phyloP scores from a whole-genome alignment of 345 rosid genomes.

The Pugionium cornutum region DNA sequence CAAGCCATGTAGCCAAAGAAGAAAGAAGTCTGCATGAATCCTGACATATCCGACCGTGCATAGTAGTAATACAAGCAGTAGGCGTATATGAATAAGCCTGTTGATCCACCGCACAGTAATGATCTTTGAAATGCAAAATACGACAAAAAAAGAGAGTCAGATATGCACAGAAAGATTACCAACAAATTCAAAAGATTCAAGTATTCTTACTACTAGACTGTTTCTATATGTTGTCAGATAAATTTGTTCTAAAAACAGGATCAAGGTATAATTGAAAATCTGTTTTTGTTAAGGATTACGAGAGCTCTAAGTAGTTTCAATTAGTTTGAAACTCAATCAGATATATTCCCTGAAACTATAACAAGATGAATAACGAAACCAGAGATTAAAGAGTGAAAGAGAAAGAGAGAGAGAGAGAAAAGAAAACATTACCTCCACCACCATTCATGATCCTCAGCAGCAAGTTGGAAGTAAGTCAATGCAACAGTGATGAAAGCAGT shows the following conservation, averaged over 20 bases:
- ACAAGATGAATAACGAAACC: constrained; percentile 4
- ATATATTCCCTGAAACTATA: neutral
- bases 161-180: neutral
- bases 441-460: constrained; percentile 65
- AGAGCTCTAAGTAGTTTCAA: neutral
- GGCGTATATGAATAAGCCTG: constrained; percentile 47
- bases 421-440: constrained; percentile 58
- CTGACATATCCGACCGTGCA: constrained; percentile 50
- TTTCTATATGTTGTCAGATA: neutral
- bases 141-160: constrained; percentile 11
- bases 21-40: constrained; percentile 56
- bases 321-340: neutral
- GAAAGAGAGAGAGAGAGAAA: neutral
- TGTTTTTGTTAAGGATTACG: neutral
- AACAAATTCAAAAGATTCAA: neutral
- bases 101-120: constrained; percentile 54
- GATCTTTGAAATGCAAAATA: constrained; percentile 37
- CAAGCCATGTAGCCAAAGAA: constrained; percentile 63
- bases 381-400: neutral
- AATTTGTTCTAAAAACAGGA: too few species aligned
- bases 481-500: constrained; percentile 65
- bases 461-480: constrained; percentile 58
- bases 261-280: too few species aligned
- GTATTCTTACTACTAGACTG: neutral
- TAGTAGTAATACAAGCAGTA: constrained; percentile 53